Evolutionary conservation across 2,329 filamentous ascomycete species (phyloP).

Genomic region (Atkinsonella texensis): DNA sequence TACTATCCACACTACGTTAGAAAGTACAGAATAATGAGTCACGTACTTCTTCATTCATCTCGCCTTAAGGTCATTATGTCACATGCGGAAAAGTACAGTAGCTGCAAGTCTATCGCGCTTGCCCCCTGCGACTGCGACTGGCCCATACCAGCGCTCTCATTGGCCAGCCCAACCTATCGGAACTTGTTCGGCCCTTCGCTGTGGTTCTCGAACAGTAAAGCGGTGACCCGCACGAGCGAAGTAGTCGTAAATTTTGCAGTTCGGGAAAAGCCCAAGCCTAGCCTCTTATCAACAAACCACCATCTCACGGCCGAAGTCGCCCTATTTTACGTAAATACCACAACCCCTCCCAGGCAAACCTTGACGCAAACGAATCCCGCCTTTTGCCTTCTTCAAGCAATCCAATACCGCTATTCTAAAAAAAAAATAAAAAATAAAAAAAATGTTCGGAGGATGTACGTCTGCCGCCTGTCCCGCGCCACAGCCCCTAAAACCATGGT

Average conservation of each 20-base stretch:
- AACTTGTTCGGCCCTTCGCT: not conserved
- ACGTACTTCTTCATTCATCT: too few species aligned
- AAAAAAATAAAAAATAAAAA: not conserved
- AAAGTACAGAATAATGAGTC: too few species aligned
- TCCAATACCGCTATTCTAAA: not conserved
- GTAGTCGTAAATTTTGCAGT: constrained; percentile 1
- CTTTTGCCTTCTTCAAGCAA: not conserved
- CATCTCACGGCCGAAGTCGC: constrained; percentile 11
- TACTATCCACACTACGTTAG: too few species aligned
- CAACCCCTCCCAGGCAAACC: not conserved
- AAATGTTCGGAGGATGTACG: constrained; percentile 29
- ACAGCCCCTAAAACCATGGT: not conserved
- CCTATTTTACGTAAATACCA: constrained; percentile 13
- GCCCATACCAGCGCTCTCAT: not conserved
- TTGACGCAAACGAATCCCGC: constrained; percentile 1
- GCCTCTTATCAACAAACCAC: not conserved
- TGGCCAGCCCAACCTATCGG: not conserved
- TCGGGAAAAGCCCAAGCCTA: too few species aligned
- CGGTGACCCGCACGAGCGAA: not conserved
- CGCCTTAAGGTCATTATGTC: too few species aligned
- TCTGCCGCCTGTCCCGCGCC: constrained; percentile 9
- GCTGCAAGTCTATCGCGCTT: not conserved
- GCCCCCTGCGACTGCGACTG: not conserved
- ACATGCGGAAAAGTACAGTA: not conserved
- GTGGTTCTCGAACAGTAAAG: not conserved